Base-by-base conservation (phyloP, 176 grass and related monocot genomes). In the Aegilops bicornis region DNA sequence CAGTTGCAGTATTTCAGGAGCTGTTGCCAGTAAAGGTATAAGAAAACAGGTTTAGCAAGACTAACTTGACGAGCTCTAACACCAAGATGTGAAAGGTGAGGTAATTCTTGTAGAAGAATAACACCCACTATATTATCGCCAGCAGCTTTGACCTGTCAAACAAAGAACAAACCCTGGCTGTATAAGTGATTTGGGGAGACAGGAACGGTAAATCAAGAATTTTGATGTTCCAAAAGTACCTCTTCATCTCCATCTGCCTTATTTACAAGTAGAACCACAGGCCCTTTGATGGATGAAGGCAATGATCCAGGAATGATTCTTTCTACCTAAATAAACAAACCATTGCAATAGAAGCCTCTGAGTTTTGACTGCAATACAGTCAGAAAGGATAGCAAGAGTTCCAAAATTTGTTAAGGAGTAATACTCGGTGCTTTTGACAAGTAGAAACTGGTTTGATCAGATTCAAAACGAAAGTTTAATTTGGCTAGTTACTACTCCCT, bases 71-170 rank as follows among this genome's bases (percentile, higher is more conserved):
- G 89, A 79, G 93, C 93, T 82, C 96, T 94, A 84, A 98, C 96
- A 94, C 96, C 96, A 83, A 98, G 93, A 95, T 98, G 96, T 66
- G 96, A 98, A 48, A 98, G 81, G 88, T 98, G 96, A 88, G 96
- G 96, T 72, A 98, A 83, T 63, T 98, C 93, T 62, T 98, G 96
- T 66, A 94, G 76, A 89, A 98, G 91, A 92, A 98, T 88, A 77
- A 98, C 86, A 8, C 96, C 96, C 52, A 89, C 79, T 88, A 98
- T 95, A 84, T 98, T 98, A 91, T 95, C 84, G 71, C 96, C 93
- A 66, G 96, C 93, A 79, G 93, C 88, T 91, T 95, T 98, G 69
- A 98, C 91, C 96, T 98, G 71, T 60, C 39, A 84, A 76, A 83
- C 4, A 37, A 63, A 17, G 39, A 80, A 66, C 6, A 83, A 83